A percentile compares a stretch with the other conserved stretches of the same genome.
These are phyloP conservation scores for Sergeia podlipaevii DNA, from an alignment of 208 protist genomes.

Conservation along the genomic window DNA sequence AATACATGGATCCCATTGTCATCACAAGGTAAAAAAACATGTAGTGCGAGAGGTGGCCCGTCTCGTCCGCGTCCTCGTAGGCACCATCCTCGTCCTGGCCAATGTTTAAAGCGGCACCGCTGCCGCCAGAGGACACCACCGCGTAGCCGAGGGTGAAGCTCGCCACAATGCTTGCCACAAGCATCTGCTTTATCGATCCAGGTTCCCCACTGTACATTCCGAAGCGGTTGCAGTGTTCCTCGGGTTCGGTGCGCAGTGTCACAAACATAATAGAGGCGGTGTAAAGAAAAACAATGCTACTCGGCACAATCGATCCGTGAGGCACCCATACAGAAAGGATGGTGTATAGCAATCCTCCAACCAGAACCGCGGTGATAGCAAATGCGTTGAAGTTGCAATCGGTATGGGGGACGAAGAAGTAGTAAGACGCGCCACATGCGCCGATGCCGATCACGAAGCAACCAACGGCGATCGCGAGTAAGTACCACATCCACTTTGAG, in stretches of 20 bases:
- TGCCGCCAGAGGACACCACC: constrained; percentile 72
- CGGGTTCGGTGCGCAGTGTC: constrained; percentile 65
- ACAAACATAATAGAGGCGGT: constrained; percentile 80
- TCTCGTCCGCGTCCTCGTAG: constrained; percentile 72
- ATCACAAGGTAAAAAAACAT: constrained; percentile 94
- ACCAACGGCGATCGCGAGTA: constrained; percentile 48
- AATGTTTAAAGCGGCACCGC: constrained; percentile 45
- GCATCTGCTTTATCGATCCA: constrained; percentile 45
- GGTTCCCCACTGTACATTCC: constrained; percentile 3
- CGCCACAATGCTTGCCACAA: constrained; percentile 48
- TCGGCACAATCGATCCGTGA: constrained; percentile 89
- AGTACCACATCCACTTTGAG: constrained; percentile 86
- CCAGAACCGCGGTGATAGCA: constrained; percentile 74
- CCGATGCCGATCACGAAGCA: constrained; percentile 43
- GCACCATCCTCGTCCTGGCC: constrained; percentile 63
- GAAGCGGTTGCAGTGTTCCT: constrained; percentile 70
- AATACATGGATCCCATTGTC: constrained; percentile 93
- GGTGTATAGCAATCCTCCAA: constrained; percentile 72
- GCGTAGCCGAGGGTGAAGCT: constrained; percentile 75
- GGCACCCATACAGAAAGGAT: constrained; percentile 81
- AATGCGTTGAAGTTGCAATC: constrained; percentile 87
- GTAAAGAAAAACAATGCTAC: constrained; percentile 91
- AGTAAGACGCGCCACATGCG: constrained; percentile 48
- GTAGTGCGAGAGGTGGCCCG: constrained; percentile 81
- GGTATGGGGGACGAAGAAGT: constrained; percentile 68